These are phyloP conservation scores for Zoysia matrella DNA, from an alignment of 202 grass and related monocot genomes.

Conservation along the genomic window DNA sequence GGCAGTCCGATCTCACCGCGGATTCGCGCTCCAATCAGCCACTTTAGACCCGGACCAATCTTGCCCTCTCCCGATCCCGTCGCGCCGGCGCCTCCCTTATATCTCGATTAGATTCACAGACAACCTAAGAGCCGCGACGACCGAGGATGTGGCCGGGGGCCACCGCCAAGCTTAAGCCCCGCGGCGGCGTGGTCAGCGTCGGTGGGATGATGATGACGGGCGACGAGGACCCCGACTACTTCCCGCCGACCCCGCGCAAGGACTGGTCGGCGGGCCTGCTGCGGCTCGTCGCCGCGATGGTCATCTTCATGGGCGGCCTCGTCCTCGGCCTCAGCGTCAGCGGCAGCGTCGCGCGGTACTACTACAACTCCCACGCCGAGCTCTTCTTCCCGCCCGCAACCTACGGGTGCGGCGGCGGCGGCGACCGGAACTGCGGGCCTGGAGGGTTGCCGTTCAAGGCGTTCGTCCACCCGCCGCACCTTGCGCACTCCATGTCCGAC, in stretches of 20 bases:
- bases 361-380: conserved; percentile 82
- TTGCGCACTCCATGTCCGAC: conserved; percentile 87
- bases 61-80: neutral
- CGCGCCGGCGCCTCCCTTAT: neutral
- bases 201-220: neutral
- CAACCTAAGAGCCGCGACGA: too few species aligned
- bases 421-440: conserved; percentile 54
- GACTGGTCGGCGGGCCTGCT: conserved; percentile 72
- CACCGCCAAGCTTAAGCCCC: conserved; percentile 53
- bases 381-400: conserved; percentile 90
- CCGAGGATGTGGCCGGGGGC: conserved; percentile 25
- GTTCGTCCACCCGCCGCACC: conserved; percentile 64
- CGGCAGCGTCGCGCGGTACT: conserved; percentile 67
- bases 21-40: too few species aligned
- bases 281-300: conserved; percentile 59
- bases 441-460: conserved; percentile 43
- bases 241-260: conserved; percentile 63
- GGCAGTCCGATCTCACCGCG: too few species aligned
- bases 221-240: conserved; percentile 63
- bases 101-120: neutral
- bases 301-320: conserved; percentile 93
- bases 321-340: conserved; percentile 72
- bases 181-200: neutral
- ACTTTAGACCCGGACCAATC: too few species aligned
- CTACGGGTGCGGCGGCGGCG: conserved; percentile 52